These are phyloP conservation scores for Zangia roseola DNA, from an alignment of 768 basidiomycete species.

Conservation along the genomic window DNA sequence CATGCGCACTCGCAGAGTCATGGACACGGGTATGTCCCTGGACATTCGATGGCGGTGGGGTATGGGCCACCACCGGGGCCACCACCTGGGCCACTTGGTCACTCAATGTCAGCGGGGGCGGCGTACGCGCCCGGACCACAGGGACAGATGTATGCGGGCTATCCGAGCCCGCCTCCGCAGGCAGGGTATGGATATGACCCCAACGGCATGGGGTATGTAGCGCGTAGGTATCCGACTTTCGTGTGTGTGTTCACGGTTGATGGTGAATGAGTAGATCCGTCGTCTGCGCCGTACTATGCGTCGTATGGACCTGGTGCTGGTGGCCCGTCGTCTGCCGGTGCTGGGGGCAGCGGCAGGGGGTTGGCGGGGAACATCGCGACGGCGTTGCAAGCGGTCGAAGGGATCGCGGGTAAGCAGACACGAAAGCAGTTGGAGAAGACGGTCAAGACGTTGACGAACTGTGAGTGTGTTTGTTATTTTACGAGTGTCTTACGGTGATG, in stretches of 20 bases:
- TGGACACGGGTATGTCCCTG: slow-evolving; percentile 2
- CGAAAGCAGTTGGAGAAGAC: slow-evolving; percentile 48
- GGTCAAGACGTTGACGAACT: slow-evolving; percentile 47
- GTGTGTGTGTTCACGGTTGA: neutral
- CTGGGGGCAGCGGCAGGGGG: neutral
- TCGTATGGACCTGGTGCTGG: slow-evolving; percentile 8
- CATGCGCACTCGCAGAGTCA: neutral
- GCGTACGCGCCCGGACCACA: neutral
- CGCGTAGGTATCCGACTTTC: slow-evolving; percentile 33
- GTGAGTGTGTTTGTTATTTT: slow-evolving; percentile 45
- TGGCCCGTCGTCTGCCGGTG: neutral
- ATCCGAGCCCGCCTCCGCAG: no score
- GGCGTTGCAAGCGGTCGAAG: slow-evolving; percentile 54
- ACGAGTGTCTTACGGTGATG: no score
- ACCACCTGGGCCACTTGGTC: neutral
- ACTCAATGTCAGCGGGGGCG: neutral
- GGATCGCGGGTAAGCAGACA: slow-evolving; percentile 51
- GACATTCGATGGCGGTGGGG: slow-evolving; percentile 6
- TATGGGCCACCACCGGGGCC: neutral
- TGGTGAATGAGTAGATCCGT: neutral
- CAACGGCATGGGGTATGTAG: slow-evolving; percentile 16
- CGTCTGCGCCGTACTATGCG: slow-evolving; percentile 9
- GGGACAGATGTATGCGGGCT: neutral
- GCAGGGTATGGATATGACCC: neutral
- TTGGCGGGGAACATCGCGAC: slow-evolving; percentile 24